Evolutionary conservation across 306 rosid genomes (phyloP).

Genomic region (Inga oerstediana): DNA sequence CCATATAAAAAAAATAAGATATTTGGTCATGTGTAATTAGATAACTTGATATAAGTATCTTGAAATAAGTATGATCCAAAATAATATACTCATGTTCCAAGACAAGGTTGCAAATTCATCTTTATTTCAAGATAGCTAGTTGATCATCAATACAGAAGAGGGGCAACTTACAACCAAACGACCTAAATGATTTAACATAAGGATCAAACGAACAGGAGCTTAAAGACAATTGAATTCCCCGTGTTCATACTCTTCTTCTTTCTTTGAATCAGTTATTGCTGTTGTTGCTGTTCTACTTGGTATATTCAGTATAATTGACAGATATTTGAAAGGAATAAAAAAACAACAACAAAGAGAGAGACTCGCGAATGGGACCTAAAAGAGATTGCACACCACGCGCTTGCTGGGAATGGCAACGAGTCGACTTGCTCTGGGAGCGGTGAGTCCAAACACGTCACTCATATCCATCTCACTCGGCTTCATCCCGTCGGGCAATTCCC

Average conservation of each 20-base stretch:
- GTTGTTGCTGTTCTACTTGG: neutral
- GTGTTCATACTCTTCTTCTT: neutral
- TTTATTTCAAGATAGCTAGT: neutral
- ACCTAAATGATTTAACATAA: neutral
- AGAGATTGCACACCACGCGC: conserved; percentile 52
- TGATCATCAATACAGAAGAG: neutral
- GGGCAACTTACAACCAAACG: neutral
- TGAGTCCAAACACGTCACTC: conserved; percentile 80
- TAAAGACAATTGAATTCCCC: neutral
- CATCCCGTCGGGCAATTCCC: conserved; percentile 79
- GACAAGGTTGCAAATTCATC: neutral
- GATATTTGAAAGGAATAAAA: neutral
- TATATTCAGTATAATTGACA: neutral
- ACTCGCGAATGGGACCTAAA: neutral
- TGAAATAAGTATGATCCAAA: too few species aligned
- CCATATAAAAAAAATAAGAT: too few species aligned
- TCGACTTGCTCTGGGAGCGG: conserved; percentile 75
- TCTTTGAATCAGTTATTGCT: neutral
- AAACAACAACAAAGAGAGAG: neutral
- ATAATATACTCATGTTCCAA: neutral
- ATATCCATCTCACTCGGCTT: conserved; percentile 67
- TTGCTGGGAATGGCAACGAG: conserved; percentile 64
- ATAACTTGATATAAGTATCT: too few species aligned
- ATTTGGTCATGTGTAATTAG: too few species aligned
- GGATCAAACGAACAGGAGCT: neutral